These are phyloP conservation scores for Begonia loranthoides DNA, from an alignment of 306 rosid genomes.

Conservation along the genomic window DNA sequence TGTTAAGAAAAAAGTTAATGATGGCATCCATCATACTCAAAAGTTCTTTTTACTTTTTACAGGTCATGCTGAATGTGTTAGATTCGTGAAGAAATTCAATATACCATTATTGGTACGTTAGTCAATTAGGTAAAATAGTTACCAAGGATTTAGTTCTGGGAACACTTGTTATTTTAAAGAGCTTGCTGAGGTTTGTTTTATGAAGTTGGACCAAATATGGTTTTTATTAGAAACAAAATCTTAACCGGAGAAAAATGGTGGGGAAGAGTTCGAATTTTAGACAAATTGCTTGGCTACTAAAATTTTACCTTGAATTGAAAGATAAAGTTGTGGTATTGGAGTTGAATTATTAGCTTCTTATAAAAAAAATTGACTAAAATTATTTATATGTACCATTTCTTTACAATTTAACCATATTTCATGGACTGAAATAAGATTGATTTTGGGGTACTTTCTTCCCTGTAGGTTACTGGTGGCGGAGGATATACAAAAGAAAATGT, in stretches of 20 bases:
- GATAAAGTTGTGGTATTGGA: too few species aligned
- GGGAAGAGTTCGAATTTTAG: conserved; percentile 3
- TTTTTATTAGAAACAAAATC: too few species aligned
- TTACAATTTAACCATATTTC: too few species aligned
- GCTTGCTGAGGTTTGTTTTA: too few species aligned
- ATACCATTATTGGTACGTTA: conserved; percentile 74
- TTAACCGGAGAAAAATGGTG: too few species aligned
- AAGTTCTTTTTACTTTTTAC: conserved; percentile 14
- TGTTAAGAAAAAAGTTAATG: background rate
- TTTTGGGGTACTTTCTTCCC: conserved; percentile 7
- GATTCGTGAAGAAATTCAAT: conserved; percentile 84
- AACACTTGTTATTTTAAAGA: too few species aligned
- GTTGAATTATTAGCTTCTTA: too few species aligned
- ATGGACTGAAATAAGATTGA: background rate
- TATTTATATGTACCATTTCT: too few species aligned
- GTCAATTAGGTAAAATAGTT: too few species aligned
- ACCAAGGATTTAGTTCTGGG: too few species aligned
- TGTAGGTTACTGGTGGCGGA: conserved; percentile 95
- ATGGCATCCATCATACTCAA: background rate
- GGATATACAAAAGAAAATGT: conserved; percentile 98
- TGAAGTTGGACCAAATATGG: too few species aligned
- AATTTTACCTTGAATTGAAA: background rate
- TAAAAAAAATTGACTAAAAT: too few species aligned
- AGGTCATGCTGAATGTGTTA: conserved; percentile 98
- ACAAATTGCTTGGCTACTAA: background rate